phyloP scores from a whole-genome alignment of 352 stramenopile genomes.

The Labyrinthula sp. region DNA sequence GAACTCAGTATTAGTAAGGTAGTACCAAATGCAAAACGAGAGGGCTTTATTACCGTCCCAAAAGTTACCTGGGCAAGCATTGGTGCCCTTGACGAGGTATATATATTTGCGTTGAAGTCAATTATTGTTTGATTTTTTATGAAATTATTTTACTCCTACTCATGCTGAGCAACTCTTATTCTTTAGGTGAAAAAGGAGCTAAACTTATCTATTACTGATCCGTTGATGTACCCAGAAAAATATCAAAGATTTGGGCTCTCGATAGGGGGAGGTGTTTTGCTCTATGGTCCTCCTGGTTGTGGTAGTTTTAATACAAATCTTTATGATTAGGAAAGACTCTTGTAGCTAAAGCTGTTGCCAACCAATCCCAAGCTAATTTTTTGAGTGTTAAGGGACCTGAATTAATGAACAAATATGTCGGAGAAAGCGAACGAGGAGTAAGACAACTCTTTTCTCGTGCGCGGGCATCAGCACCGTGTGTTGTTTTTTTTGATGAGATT shows the following conservation, averaged over 20 bases:
- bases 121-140: not conserved
- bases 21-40: slow-evolving; percentile 87
- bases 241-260: slow-evolving; percentile 82
- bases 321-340: too few relatives aligned
- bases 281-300: slow-evolving; percentile 91
- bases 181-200: slow-evolving; percentile 74
- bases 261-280: slow-evolving; percentile 80
- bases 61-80: slow-evolving; percentile 95
- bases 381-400: slow-evolving; percentile 95
- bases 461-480: slow-evolving; percentile 83
- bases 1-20: slow-evolving; percentile 77
- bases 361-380: slow-evolving; percentile 93
- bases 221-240: slow-evolving; percentile 77
- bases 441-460: slow-evolving; percentile 85
- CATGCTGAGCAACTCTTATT: slow-evolving; percentile 19
- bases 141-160: slow-evolving; percentile 25
- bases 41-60: slow-evolving; percentile 92
- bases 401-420: slow-evolving; percentile 97
- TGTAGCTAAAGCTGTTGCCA: slow-evolving; percentile 89
- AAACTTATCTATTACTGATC: slow-evolving; percentile 79
- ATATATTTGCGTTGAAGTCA: slow-evolving; percentile 1
- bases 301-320: too few relatives aligned
- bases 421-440: slow-evolving; percentile 80
- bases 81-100: slow-evolving; percentile 54
- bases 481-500: slow-evolving; percentile 99